A percentile compares a stretch with the other conserved stretches of the same genome.
Evolutionary conservation across 2,329 filamentous ascomycete genomes (phyloP).

Genomic region (Sclerotinia minor): DNA sequence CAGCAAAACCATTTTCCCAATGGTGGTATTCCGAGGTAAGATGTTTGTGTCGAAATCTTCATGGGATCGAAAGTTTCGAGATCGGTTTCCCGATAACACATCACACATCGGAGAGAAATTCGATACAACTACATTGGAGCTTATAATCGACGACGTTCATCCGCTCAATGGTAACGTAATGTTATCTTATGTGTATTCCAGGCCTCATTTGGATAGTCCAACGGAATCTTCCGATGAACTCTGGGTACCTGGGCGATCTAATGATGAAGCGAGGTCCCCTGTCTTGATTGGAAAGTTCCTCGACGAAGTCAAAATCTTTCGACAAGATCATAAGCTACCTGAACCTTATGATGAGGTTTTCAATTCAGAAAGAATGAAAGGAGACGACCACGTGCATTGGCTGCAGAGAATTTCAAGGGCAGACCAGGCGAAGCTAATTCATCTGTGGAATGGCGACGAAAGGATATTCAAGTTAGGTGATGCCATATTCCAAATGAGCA

Average conservation of each 20-base stretch:
- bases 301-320: conserved; percentile 1
- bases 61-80: background rate
- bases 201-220: background rate
- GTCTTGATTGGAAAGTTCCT: conserved; percentile 3
- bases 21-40: conserved; percentile 6
- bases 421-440: conserved; percentile 1
- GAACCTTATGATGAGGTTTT: conserved; percentile 29
- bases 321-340: background rate
- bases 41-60: background rate
- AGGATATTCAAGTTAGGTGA: conserved; percentile 11
- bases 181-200: conserved; percentile 6
- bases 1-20: background rate
- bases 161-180: background rate
- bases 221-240: background rate
- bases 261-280: conserved; percentile 1
- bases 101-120: background rate
- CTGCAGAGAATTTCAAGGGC: conserved; percentile 22
- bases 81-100: background rate
- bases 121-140: background rate
- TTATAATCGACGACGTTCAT: background rate
- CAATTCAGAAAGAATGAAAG: conserved; percentile 23
- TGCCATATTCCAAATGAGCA: conserved; percentile 29
- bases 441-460: background rate
- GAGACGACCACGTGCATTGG: conserved; percentile 28
- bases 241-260: conserved; percentile 4